These are phyloP conservation scores for Boletus mariae DNA, from an alignment of 1,284 basidiomycete genomes.

Conservation along the genomic window DNA sequence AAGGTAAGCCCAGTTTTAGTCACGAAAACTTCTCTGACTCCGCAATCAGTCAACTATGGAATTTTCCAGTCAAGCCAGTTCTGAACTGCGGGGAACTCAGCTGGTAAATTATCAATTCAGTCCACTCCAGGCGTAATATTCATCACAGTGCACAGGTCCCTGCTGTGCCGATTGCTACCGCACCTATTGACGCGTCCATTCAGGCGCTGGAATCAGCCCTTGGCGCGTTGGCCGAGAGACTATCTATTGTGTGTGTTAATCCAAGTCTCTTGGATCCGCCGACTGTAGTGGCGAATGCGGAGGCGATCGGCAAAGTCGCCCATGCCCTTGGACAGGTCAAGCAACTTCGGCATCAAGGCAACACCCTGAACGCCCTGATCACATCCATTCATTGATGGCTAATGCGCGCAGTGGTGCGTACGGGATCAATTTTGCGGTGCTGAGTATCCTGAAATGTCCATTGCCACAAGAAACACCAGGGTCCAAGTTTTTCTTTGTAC, in stretches of 20 bases:
- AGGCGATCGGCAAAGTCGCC: conserved; percentile 64
- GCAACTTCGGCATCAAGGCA: conserved; percentile 44
- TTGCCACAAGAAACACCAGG: not conserved
- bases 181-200: conserved; percentile 34
- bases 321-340: conserved; percentile 60
- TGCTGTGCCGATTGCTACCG: conserved; percentile 12
- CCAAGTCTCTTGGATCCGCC: conserved; percentile 42
- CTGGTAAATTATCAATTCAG: conserved; percentile 7
- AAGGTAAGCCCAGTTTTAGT: conserved; percentile 21
- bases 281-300: conserved; percentile 59
- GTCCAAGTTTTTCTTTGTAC: not conserved
- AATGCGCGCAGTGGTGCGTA: conserved; percentile 4
- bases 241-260: conserved; percentile 43
- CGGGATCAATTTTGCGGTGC: conserved; percentile 3
- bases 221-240: conserved; percentile 47
- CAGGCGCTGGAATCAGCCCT: conserved; percentile 55
- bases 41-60: conserved; percentile 21
- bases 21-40: conserved; percentile 11
- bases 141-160: conserved; percentile 14
- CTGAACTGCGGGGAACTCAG: conserved; percentile 21
- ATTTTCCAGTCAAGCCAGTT: conserved; percentile 7
- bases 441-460: conserved; percentile 1
- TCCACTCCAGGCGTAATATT: not conserved
- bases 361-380: conserved; percentile 10
- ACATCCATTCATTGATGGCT: conserved; percentile 6